These are phyloP conservation scores for Bonia amplexicaulis DNA, from an alignment of 176 grass and related monocot species.

Conservation along the genomic window DNA sequence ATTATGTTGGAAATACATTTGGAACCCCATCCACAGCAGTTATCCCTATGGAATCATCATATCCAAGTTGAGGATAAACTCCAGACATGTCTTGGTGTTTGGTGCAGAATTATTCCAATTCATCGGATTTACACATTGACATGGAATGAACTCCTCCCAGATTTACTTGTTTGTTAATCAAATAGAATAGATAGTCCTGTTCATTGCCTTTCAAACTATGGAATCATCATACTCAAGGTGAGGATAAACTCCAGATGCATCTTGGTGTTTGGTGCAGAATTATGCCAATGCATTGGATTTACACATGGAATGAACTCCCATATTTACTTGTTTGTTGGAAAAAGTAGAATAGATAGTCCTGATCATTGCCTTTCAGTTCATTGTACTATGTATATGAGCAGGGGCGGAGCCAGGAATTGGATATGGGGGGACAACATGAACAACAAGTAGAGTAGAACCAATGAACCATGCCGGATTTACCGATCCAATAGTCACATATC, in stretches of 20 bases:
- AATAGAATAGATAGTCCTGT: not conserved
- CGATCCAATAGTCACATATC: too few relatives aligned
- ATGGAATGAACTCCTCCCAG: not conserved
- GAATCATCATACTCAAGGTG: not conserved
- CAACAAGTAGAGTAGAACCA: too few relatives aligned
- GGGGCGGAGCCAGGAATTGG: too few relatives aligned
- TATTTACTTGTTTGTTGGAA: constrained; percentile 7
- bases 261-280: not conserved
- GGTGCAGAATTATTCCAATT: not conserved
- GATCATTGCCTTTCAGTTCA: not conserved
- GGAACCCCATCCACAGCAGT: not conserved
- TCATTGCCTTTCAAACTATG: not conserved
- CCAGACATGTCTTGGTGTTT: not conserved
- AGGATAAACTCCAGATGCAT: not conserved
- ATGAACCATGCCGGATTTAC: too few relatives aligned
- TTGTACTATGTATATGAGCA: not conserved
- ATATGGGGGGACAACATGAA: too few relatives aligned
- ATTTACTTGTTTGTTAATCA: not conserved
- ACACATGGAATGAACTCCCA: not conserved
- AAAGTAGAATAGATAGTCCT: not conserved
- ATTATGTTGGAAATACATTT: not conserved
- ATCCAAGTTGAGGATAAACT: not conserved
- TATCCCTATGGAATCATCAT: not conserved
- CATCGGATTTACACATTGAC: not conserved
- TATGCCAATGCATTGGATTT: not conserved